Evolutionary conservation across 495 filamentous ascomycete genomes (phyloP).

Genomic region (Rostrohypoxylon terebratum): DNA sequence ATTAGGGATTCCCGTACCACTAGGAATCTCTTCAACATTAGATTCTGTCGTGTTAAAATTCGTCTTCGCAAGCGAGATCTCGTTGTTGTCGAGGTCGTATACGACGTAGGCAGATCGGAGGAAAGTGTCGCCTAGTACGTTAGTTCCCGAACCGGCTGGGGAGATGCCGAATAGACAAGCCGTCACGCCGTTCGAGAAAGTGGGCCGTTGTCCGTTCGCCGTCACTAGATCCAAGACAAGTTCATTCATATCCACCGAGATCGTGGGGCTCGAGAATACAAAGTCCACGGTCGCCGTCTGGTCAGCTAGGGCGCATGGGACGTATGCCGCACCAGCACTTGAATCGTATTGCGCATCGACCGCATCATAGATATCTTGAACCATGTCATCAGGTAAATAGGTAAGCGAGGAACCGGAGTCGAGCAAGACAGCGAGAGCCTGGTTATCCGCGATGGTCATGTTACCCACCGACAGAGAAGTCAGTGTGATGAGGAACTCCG

Average conservation of each 20-base stretch:
- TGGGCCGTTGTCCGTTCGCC: conserved; percentile 59
- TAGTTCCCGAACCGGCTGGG: conserved; percentile 71
- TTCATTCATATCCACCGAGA: conserved; percentile 79
- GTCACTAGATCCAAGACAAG: conserved; percentile 75
- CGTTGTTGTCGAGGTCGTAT: conserved; percentile 87
- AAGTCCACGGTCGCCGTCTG: conserved; percentile 72
- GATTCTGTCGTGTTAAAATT: conserved; percentile 77
- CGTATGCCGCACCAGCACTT: conserved; percentile 68
- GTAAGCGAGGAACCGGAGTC: conserved; percentile 93
- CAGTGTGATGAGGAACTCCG: conserved; percentile 86
- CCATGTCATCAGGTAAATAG: conserved; percentile 82
- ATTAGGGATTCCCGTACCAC: conserved; percentile 73
- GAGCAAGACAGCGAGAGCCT: conserved; percentile 78
- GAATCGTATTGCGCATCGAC: conserved; percentile 73
- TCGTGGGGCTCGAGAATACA: conserved; percentile 73
- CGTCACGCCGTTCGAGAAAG: conserved; percentile 69
- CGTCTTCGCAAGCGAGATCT: conserved; percentile 88
- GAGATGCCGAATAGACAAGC: conserved; percentile 83
- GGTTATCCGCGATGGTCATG: conserved; percentile 62
- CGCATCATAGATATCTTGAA: conserved; percentile 69
- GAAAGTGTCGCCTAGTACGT: conserved; percentile 92
- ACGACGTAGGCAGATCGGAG: conserved; percentile 92
- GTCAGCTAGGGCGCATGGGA: conserved; percentile 76
- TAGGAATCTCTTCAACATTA: conserved; percentile 78
- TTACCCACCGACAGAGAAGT: conserved; percentile 64